A percentile compares a stretch with the other conserved stretches of the same genome.
Conservation (phyloP, 192 early-diverging fungal genomes). For the Coemansia sp. region DNA sequence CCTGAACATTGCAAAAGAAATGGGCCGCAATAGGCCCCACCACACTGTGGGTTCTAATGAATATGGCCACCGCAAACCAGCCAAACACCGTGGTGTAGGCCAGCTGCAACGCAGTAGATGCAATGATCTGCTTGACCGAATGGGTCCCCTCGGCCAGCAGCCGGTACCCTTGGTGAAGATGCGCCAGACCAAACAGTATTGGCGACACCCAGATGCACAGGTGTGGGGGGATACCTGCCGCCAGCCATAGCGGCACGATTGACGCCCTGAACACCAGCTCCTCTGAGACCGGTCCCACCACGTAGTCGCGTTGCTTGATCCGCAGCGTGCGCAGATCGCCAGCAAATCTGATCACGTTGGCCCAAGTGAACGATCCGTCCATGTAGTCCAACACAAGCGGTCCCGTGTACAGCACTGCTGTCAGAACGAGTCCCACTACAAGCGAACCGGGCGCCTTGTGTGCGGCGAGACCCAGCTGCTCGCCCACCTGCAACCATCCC, state of each 20-base stretch:
- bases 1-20: slow-evolving; percentile 37
- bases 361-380: slow-evolving; percentile 25
- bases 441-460: slow-evolving; percentile 12
- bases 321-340: background rate
- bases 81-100: slow-evolving; percentile 44
- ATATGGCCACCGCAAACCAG: slow-evolving; percentile 36
- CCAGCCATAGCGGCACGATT: slow-evolving; percentile 33
- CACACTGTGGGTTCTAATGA: slow-evolving; percentile 27
- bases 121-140: background rate
- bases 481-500: background rate
- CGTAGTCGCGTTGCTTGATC: slow-evolving; percentile 27
- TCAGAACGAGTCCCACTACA: slow-evolving; percentile 18
- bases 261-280: slow-evolving; percentile 42
- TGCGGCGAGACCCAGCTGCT: slow-evolving; percentile 18
- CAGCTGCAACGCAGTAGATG: slow-evolving; percentile 26
- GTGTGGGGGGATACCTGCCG: background rate
- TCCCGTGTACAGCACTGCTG: slow-evolving; percentile 27
- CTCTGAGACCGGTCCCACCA: slow-evolving; percentile 40
- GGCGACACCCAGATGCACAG: slow-evolving; percentile 31
- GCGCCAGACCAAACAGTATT: slow-evolving; percentile 39
- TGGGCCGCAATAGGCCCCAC: slow-evolving; percentile 31
- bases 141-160: background rate
- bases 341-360: background rate
- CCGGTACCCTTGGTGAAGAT: slow-evolving; percentile 33
- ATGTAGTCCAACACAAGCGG: slow-evolving; percentile 33